Conservation (phyloP, 495 filamentous ascomycete species). For the Aspergillus bridgeri region DNA sequence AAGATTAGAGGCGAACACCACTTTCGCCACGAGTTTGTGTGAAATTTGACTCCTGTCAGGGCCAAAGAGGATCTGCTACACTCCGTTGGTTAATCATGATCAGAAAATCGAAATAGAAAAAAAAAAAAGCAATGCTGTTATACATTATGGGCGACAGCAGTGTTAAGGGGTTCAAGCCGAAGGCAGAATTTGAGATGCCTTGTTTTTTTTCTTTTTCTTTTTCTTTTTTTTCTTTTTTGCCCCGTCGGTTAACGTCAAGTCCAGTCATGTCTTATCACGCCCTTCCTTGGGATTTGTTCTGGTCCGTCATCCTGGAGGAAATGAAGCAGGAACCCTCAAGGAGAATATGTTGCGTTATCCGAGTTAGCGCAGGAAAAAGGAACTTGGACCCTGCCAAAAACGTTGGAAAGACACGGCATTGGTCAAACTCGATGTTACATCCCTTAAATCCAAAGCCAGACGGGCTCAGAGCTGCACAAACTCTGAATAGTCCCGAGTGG, state of each 20-base stretch:
- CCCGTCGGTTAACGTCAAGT: constrained; percentile 4
- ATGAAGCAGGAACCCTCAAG: constrained; percentile 16
- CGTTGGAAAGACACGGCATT: constrained; percentile 31
- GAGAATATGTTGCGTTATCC: constrained; percentile 27
- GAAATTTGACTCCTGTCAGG: constrained; percentile 32
- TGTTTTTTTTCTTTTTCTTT: constrained; percentile 12
- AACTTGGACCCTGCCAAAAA: constrained; percentile 20
- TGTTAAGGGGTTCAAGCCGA: constrained; percentile 27
- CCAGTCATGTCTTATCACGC: constrained; percentile 7
- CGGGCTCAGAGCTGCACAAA: constrained; percentile 23
- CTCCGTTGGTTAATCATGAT: background rate
- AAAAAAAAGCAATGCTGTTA: constrained; percentile 13
- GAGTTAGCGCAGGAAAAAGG: constrained; percentile 14
- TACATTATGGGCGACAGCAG: constrained; percentile 28
- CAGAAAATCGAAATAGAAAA: background rate
- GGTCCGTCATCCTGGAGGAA: background rate
- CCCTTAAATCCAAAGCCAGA: constrained; percentile 25
- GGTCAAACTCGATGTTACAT: constrained; percentile 35
- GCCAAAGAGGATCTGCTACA: constrained; percentile 13
- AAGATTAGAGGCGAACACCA: constrained; percentile 24
- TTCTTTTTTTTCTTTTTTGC: constrained; percentile 10
- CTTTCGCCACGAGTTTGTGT: constrained; percentile 37
- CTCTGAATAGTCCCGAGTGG: constrained; percentile 18
- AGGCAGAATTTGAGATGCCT: constrained; percentile 4
- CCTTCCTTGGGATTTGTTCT: constrained; percentile 7